Evolutionary conservation across 1,139 yeast species (phyloP).

Genomic region (Magnusiomyces tetraspermus): DNA sequence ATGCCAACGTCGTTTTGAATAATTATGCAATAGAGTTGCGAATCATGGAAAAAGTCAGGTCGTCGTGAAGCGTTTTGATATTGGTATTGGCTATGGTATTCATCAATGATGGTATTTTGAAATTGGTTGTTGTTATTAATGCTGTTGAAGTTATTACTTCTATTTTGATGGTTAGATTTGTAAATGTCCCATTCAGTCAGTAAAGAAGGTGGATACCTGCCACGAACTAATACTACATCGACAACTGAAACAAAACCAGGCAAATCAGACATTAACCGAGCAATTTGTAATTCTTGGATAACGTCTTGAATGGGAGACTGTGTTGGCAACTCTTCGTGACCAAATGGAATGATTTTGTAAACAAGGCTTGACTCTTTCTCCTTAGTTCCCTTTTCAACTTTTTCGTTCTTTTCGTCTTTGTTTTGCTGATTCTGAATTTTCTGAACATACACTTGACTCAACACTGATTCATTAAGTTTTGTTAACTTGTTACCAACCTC

Average conservation of each 20-base stretch:
- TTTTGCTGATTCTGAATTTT: slow-evolving; percentile 4
- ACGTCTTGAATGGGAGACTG: slow-evolving; percentile 39
- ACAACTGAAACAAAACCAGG: slow-evolving; percentile 38
- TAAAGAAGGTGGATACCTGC: slow-evolving; percentile 34
- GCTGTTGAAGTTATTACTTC: too few species aligned
- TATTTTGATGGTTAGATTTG: slow-evolving; percentile 25
- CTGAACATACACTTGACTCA: slow-evolving; percentile 38
- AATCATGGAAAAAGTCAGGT: slow-evolving; percentile 32
- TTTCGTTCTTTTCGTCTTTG: too few species aligned
- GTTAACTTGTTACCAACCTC: slow-evolving; percentile 15
- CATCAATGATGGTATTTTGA: too few species aligned
- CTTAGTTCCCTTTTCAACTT: too few species aligned
- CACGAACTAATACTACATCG: slow-evolving; percentile 40
- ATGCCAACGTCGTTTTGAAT: slow-evolving; percentile 42
- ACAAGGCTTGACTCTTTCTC: too few species aligned
- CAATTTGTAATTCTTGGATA: slow-evolving; percentile 41
- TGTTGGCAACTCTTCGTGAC: slow-evolving; percentile 32
- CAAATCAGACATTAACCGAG: slow-evolving; percentile 32
- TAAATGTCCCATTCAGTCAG: slow-evolving; percentile 40
- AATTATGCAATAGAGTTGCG: slow-evolving; percentile 39
- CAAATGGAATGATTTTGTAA: slow-evolving; percentile 45
- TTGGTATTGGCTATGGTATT: too few species aligned
- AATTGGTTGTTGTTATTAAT: too few species aligned
- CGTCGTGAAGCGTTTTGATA: too few species aligned
- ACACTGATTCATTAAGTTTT: slow-evolving; percentile 41